Evolutionary conservation across 257 asterid species (phyloP), one percentile per base, ranked within the genome.

Genomic region (Linderniella brevidens): DNA sequence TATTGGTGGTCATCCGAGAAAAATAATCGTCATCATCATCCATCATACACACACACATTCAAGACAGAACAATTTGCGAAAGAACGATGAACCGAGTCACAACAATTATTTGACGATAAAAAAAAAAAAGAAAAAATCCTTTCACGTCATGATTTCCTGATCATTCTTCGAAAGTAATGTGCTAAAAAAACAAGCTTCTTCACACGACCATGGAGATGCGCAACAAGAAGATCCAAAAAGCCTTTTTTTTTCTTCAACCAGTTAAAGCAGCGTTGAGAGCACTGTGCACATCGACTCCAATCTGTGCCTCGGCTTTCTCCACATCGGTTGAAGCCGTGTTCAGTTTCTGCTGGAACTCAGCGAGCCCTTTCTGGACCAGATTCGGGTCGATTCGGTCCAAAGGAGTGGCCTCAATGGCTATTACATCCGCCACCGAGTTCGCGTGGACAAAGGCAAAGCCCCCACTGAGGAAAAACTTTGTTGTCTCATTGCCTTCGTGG

Each of bases 281-380:
- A 45, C 77, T 74, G 71, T 77, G 87, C 36, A 77, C 75, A 20
- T 77, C 87, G 19, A 77, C 64, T n/a, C 82, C 82, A 13, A 77
- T 68, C 63, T 77, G 82, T 35, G 79, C 87, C 62, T 77, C 87
- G 13, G 82, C 77, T 65, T 77, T 77, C 71, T 77, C 87, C 11
- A 16, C 59, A 14, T 77, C 86, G 11, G 77, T 73, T 19, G 82
- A 51, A 35, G 82, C 86, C 6, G 77, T 44, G 68, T 41, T 73
- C 37, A 73, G 66, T 64, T 70, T 77, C 55, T 77, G 82, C 8
- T 74, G 73, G 65, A 68, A 77, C 50, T 73, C 87, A 0, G 71
- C 50, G 0, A 77, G 79, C 16, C 77, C 75, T 57, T 70, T 68
- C 48, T 77, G 82, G 10, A 77, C 79, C 49, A 68, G 57, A 52